Conservation (phyloP, 2,329 filamentous ascomycete species). For the Aspergillus ochraceus region DNA sequence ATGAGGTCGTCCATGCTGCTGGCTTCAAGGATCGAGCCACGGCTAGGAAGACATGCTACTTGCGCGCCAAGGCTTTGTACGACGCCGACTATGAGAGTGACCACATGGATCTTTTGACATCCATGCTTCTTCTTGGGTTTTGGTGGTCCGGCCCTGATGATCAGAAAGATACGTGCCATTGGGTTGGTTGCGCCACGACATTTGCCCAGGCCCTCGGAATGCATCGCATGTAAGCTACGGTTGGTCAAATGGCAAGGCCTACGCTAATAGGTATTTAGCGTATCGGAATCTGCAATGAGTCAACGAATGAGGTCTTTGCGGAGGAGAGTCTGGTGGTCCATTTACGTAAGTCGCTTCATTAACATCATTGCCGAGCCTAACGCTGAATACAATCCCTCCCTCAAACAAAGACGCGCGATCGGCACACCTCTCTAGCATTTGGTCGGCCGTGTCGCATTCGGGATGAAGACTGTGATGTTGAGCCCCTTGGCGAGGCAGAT, state of each 20-base stretch:
- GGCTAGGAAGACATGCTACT: slow-evolving; percentile 22
- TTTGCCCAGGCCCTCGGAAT: slow-evolving; percentile 21
- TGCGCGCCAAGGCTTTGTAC: slow-evolving; percentile 25
- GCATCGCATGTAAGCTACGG: slow-evolving; percentile 19
- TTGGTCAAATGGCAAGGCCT: too few species aligned
- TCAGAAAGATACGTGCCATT: slow-evolving; percentile 23
- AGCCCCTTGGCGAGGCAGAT: slow-evolving; percentile 19
- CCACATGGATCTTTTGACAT: slow-evolving; percentile 17
- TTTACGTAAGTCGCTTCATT: not conserved
- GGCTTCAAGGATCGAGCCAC: slow-evolving; percentile 21
- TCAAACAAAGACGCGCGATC: slow-evolving; percentile 24
- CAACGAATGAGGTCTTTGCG: not conserved
- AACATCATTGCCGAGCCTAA: too few species aligned
- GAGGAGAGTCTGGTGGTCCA: not conserved
- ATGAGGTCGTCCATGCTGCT: slow-evolving; percentile 15
- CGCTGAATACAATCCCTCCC: too few species aligned
- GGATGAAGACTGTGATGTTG: slow-evolving; percentile 27
- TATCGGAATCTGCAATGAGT: not conserved
- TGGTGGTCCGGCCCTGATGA: slow-evolving; percentile 26
- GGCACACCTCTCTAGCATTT: slow-evolving; percentile 24
- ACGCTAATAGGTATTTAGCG: too few species aligned
- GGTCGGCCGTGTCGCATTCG: slow-evolving; percentile 27
- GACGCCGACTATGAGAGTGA: slow-evolving; percentile 24
- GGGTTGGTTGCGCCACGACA: slow-evolving; percentile 18
- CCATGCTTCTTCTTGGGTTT: slow-evolving; percentile 22